Base-by-base conservation (phyloP, 495 filamentous ascomycete species). In the Aspergillus egyptiacus region DNA sequence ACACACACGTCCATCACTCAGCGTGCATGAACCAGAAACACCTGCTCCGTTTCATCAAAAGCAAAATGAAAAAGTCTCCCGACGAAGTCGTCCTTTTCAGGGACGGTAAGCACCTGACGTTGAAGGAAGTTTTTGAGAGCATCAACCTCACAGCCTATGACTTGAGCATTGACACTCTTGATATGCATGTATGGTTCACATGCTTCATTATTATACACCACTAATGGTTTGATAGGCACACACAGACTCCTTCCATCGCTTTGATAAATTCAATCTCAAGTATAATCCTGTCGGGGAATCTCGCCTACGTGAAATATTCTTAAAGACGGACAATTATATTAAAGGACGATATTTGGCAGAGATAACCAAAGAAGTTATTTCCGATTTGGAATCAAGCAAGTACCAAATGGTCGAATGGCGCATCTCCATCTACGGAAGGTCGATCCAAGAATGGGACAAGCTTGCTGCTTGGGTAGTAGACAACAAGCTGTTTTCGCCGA, bases 21-120 rank as follows among this genome's bases (percentile, higher is more conserved):
- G 94, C 93, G 31, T 97, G 94, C 64, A 98, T 98, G 93, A 98
- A 97, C 65, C 93, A 97, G 71, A 98, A 98, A 61, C 93, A 98
- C 75, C 72, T 98, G 33, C 75, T 98, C 50, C 86, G 93, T 31
- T 98, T 97, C 67, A 98, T 98, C 69, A 98, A 98, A 67, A 95
- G 88, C 71, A 97, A 96, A 68, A 95, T 98, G 86, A 95, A 96
- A 76, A 97, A 94, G 62, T 91, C 75, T 5, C 90, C 89, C 3
- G 85, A 96, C 61, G 93, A 98, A 71, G 82, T 91, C 27, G 93
- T 98, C 14, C 77, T 97, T 45, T 95, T 82, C 63, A 79, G 93
- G 57, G 94, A 98, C 69, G 91, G 87, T 43, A 95, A 91, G 66
- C 80, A 94, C 64, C 69, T 98, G 58, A 96, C 93, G 3, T 68